These are phyloP conservation scores for Cladosporium sp. DNA, from an alignment of 2,329 filamentous ascomycete genomes.

Conservation along the genomic window DNA sequence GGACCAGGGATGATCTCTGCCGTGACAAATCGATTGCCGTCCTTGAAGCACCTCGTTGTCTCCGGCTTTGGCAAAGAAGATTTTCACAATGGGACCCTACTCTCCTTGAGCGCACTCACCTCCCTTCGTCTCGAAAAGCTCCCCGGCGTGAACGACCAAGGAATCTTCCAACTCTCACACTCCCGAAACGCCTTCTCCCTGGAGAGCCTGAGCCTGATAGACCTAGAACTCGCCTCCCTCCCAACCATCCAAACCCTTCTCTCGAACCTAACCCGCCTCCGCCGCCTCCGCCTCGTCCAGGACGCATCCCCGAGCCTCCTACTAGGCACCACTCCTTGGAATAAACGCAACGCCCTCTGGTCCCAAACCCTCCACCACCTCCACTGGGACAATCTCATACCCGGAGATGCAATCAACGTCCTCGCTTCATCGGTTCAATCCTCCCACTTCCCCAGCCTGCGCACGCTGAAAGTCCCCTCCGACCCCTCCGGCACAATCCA, in stretches of 20 bases:
- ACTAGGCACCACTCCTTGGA: slow-evolving; percentile 35
- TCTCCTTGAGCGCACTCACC: slow-evolving; percentile 46
- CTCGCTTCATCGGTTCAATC: slow-evolving; percentile 58
- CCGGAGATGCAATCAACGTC: slow-evolving; percentile 52
- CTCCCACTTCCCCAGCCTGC: slow-evolving; percentile 57
- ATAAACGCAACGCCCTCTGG: slow-evolving; percentile 32
- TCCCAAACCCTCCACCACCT: slow-evolving; percentile 46
- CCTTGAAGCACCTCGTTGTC: slow-evolving; percentile 48
- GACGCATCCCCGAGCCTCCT: slow-evolving; percentile 42
- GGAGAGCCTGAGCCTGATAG: slow-evolving; percentile 44
- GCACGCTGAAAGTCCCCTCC: slow-evolving; percentile 56
- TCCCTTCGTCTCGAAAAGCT: slow-evolving; percentile 52
- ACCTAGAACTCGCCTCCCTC: slow-evolving; percentile 48
- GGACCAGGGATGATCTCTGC: slow-evolving; percentile 51
- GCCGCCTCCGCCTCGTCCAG: slow-evolving; percentile 49
- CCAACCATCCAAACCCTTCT: slow-evolving; percentile 48
- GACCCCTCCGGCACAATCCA: slow-evolving; percentile 67
- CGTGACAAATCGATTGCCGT: slow-evolving; percentile 47
- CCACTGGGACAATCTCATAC: slow-evolving; percentile 57
- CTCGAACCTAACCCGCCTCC: slow-evolving; percentile 39
- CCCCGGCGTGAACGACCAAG: slow-evolving; percentile 50
- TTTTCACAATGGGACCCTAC: slow-evolving; percentile 50
- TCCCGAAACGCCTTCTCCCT: slow-evolving; percentile 41
- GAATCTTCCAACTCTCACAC: slow-evolving; percentile 44
- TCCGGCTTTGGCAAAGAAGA: slow-evolving; percentile 49